Evolutionary conservation across 1,284 basidiomycete genomes (phyloP).

Genomic region (Malassezia sympodialis): DNA sequence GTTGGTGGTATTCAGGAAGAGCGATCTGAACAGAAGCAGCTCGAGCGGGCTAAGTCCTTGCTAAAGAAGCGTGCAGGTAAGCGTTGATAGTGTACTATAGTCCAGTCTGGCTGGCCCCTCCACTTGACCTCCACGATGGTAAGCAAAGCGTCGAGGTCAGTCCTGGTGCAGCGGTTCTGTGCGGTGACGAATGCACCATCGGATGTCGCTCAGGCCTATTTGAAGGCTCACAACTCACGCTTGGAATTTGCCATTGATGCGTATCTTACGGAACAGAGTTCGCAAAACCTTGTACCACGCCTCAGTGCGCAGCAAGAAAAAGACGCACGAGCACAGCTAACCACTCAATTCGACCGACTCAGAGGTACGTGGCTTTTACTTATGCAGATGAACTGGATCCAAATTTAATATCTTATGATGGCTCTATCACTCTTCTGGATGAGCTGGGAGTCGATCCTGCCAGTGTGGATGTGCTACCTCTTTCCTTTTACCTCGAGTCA

Average conservation of each 20-base stretch:
- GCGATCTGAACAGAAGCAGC: slow-evolving; percentile 85
- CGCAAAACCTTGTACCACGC: neutral
- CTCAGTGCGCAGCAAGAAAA: slow-evolving; percentile 21
- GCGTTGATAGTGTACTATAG: slow-evolving; percentile 1
- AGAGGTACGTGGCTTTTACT: slow-evolving; percentile 54
- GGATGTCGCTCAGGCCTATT: slow-evolving; percentile 9
- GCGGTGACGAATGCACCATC: slow-evolving; percentile 3
- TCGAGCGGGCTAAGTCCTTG: slow-evolving; percentile 58
- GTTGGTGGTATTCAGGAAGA: slow-evolving; percentile 75
- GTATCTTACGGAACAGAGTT: neutral
- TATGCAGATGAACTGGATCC: slow-evolving; percentile 20
- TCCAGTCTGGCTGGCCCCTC: neutral
- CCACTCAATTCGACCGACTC: slow-evolving; percentile 63
- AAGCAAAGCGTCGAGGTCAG: slow-evolving; percentile 5
- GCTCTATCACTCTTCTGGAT: slow-evolving; percentile 35
- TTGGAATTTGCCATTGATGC: slow-evolving; percentile 14
- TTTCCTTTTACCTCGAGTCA: slow-evolving; percentile 40
- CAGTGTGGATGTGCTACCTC: slow-evolving; percentile 38
- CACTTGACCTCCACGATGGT: slow-evolving; percentile 1
- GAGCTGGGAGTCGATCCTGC: slow-evolving; percentile 35
- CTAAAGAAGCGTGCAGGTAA: slow-evolving; percentile 32
- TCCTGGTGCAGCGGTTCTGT: slow-evolving; percentile 3
- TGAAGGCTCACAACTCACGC: neutral
- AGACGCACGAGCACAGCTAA: slow-evolving; percentile 51
- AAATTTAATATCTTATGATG: slow-evolving; percentile 34